Percentiles rank a stretch among this genome's conserved stretches.
phyloP scores from a whole-genome alignment of 2,329 filamentous ascomycete genomes.

The Hypoxylon sp. region DNA sequence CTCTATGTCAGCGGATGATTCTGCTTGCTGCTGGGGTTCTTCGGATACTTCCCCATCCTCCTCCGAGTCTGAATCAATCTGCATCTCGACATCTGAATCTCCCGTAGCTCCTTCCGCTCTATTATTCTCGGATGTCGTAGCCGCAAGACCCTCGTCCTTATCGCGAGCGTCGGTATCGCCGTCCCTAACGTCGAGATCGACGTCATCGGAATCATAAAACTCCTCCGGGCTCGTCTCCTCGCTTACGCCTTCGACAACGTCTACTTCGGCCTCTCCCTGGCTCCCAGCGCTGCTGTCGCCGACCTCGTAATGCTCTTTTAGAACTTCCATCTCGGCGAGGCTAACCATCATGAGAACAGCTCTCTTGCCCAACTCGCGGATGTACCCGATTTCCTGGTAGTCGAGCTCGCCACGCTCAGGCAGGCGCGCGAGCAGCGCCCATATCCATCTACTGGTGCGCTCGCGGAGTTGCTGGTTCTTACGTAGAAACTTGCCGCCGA shows the following conservation, averaged over 20 bases:
- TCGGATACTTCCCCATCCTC: slow-evolving; percentile 58
- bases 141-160: slow-evolving; percentile 14
- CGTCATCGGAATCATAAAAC: slow-evolving; percentile 54
- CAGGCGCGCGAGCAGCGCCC: slow-evolving; percentile 83
- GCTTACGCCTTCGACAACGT: slow-evolving; percentile 63
- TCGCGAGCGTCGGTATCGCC: slow-evolving; percentile 50
- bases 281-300: slow-evolving; percentile 51
- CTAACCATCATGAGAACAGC: slow-evolving; percentile 74
- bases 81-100: slow-evolving; percentile 57
- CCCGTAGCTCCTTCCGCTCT: slow-evolving; percentile 52
- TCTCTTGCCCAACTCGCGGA: slow-evolving; percentile 84
- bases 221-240: slow-evolving; percentile 57
- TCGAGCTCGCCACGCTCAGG: slow-evolving; percentile 81
- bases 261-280: slow-evolving; percentile 55
- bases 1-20: slow-evolving; percentile 60
- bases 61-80: slow-evolving; percentile 53
- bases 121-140: not conserved
- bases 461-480: slow-evolving; percentile 72
- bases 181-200: slow-evolving; percentile 55
- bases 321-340: slow-evolving; percentile 66
- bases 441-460: slow-evolving; percentile 85
- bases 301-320: slow-evolving; percentile 61
- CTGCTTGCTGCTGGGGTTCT: slow-evolving; percentile 49
- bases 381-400: slow-evolving; percentile 79
- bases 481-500: slow-evolving; percentile 74